phyloP scores from a whole-genome alignment of 352 stramenopile genomes.

The Peronospora belbahrii region DNA sequence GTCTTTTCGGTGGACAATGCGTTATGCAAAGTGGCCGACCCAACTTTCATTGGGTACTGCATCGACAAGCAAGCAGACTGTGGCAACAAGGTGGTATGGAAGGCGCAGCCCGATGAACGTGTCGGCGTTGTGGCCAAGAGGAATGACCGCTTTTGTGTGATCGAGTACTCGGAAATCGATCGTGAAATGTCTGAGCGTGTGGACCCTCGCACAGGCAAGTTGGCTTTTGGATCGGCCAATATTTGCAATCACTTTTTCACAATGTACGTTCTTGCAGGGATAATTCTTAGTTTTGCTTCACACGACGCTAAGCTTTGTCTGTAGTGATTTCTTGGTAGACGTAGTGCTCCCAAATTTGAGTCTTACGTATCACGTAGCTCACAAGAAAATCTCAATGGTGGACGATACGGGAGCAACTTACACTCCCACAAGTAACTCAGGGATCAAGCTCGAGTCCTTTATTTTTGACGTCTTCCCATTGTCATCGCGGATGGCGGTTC shows the following conservation, averaged over 20 bases:
- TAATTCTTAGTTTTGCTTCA: background rate
- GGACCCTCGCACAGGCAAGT: conserved; percentile 56
- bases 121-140: conserved; percentile 84
- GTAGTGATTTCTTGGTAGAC: conserved; percentile 72
- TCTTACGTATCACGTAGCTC: conserved; percentile 91
- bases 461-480: conserved; percentile 98
- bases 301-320: conserved; percentile 1
- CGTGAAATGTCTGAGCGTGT: conserved; percentile 50
- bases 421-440: conserved; percentile 81
- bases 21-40: conserved; percentile 92
- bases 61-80: conserved; percentile 90
- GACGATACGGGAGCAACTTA: conserved; percentile 75
- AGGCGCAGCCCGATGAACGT: conserved; percentile 87
- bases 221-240: conserved; percentile 93
- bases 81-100: conserved; percentile 96
- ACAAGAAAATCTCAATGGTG: conserved; percentile 95
- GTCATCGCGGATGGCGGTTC: conserved; percentile 87
- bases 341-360: conserved; percentile 76
- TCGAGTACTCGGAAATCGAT: conserved; percentile 97
- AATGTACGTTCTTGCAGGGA: conserved; percentile 44
- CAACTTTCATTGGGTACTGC: conserved; percentile 94
- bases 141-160: conserved; percentile 80
- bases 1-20: conserved; percentile 98
- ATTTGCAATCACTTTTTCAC: conserved; percentile 99
- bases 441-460: conserved; percentile 97